Conservation (phyloP, 2,329 filamentous ascomycete genomes). For the Aschersonia sp. region DNA sequence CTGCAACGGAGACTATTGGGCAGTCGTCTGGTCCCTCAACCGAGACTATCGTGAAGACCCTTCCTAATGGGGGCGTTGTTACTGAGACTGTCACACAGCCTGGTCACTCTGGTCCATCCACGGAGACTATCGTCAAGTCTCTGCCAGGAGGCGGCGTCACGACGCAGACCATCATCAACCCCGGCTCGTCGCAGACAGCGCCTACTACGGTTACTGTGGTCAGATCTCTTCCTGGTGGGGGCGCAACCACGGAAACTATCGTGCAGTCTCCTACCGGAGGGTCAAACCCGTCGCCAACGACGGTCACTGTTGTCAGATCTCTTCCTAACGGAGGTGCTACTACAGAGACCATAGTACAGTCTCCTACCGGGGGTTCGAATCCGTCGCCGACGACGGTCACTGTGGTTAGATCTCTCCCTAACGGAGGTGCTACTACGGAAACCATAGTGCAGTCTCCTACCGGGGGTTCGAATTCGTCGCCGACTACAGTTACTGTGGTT, state of each 20-base stretch:
- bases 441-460: background rate
- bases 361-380: background rate
- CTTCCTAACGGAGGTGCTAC: background rate
- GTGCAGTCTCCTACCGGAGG: too few species aligned
- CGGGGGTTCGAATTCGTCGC: too few species aligned
- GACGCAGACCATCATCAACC: background rate
- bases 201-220: background rate
- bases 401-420: background rate
- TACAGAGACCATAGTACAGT: background rate
- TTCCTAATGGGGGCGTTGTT: background rate
- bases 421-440: background rate
- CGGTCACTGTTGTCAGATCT: too few species aligned
- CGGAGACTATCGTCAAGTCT: too few species aligned
- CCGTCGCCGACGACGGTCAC: background rate
- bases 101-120: too few species aligned
- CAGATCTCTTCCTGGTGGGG: background rate
- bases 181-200: too few species aligned
- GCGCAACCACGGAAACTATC: too few species aligned
- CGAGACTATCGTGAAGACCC: background rate
- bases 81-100: too few species aligned
- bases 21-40: background rate
- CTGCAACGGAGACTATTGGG: background rate
- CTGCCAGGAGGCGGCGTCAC: too few species aligned
- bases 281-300: too few species aligned
- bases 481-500: too few species aligned